Base-by-base conservation (phyloP, 306 rosid species). In the Casuarina cunninghamiana region DNA sequence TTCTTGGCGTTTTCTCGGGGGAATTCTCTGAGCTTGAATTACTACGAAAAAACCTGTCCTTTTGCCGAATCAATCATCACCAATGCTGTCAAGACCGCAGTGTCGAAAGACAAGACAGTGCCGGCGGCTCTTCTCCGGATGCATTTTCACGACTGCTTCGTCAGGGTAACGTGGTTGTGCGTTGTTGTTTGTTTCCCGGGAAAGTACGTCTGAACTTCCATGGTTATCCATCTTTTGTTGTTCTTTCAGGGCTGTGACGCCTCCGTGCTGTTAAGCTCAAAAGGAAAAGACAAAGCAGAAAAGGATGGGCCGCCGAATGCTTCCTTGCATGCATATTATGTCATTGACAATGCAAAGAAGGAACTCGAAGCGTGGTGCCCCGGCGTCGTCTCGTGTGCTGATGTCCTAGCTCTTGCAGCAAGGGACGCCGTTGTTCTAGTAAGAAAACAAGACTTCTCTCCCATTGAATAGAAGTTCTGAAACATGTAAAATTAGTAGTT, bases 21-120 rank as follows among this genome's bases (percentile, higher is more conserved):
- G 58, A 78, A 72, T 17, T 88, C 97, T 16, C 89, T 94, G 50
- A 87, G 94, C 90, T 83, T 72, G 41, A 88, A 94, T 79, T 77
- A 92, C 84, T 92, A 94, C 12, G 84, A 83, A 19, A 89, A 92
- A 75, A 86, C 91, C 51, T 94, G 98, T 76, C 98, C 97, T 6
- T 63, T 81, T 39, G 79, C 80, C 0, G 97, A 94, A 67, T 67
- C 71, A 42, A 67, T 67, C 37, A 43, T 67, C n/a, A 9, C 51
- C 3, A 7, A 42, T 42, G 71, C 71, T 42, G 50, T 67, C 71
- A 67, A 67, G 71, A 67, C 10, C 50, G 91, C 84, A 1, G 55
- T 53, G 2, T 62, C 75, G 11, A 82, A 79, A 19, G 91, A 87
- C 77, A 75, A 79, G 71, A 84, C 91, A 78, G 83, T 87, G 69